Percentiles rank a stretch among this genome's conserved stretches.
Evolutionary conservation across 2,329 filamentous ascomycete species (phyloP).

Genomic region (Diaporthe ilicicola): DNA sequence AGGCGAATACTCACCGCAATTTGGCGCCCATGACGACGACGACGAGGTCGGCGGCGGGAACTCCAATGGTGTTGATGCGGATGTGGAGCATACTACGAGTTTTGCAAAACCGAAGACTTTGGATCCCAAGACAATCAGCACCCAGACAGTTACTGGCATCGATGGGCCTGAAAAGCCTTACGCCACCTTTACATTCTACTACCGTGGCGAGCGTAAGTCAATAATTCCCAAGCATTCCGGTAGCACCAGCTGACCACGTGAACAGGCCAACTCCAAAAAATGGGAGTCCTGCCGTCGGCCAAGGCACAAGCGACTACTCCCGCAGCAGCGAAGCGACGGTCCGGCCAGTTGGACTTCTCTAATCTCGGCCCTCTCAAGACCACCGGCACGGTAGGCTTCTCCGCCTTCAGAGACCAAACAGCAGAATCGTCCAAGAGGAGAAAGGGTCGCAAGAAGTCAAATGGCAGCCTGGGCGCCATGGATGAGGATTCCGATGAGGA

Average conservation of each 20-base stretch:
- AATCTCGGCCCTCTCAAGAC: slow-evolving; percentile 85
- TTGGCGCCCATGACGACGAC: slow-evolving; percentile 95
- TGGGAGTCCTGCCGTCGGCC: slow-evolving; percentile 81
- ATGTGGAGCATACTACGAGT: slow-evolving; percentile 96
- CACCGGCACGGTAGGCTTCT: slow-evolving; percentile 88
- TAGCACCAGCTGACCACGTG: slow-evolving; percentile 35
- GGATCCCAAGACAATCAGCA: slow-evolving; percentile 97
- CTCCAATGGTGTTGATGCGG: slow-evolving; percentile 71
- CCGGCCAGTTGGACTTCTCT: slow-evolving; percentile 84
- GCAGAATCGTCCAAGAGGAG: slow-evolving; percentile 63
- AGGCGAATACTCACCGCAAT: slow-evolving; percentile 97
- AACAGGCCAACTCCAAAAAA: slow-evolving; percentile 91
- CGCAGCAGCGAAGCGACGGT: slow-evolving; percentile 77
- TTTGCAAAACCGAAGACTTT: slow-evolving; percentile 96
- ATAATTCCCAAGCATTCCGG: background rate
- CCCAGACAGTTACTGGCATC: slow-evolving; percentile 98
- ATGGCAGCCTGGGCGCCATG: slow-evolving; percentile 64
- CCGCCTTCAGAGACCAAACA: slow-evolving; percentile 81
- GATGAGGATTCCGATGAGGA: slow-evolving; percentile 78
- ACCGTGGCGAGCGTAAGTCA: slow-evolving; percentile 88
- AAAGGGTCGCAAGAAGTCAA: slow-evolving; percentile 69
- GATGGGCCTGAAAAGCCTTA: slow-evolving; percentile 96
- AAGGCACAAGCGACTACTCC: slow-evolving; percentile 72
- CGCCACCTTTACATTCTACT: slow-evolving; percentile 97
- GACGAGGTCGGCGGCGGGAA: slow-evolving; percentile 67